Percentiles rank a stretch among this genome's conserved stretches.
phyloP scores from a whole-genome alignment of 2,329 filamentous ascomycete species.

The Botrytis sinoallii region DNA sequence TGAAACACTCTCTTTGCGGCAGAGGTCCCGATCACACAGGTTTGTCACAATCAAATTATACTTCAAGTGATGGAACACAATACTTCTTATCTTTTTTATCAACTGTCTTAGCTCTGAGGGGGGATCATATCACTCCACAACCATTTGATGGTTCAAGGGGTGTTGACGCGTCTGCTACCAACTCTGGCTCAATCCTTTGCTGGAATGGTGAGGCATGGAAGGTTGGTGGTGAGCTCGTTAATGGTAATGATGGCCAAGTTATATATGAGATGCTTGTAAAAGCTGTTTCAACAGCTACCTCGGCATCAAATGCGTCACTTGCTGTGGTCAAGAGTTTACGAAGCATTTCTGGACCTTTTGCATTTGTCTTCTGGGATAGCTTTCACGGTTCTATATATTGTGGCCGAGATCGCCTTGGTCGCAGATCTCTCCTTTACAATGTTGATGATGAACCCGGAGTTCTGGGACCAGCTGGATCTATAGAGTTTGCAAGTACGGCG shows the following conservation, averaged over 20 bases:
- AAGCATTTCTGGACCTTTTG: slow-evolving; percentile 76
- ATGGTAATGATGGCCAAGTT: slow-evolving; percentile 73
- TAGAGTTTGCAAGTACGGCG: slow-evolving; percentile 70
- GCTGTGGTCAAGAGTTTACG: slow-evolving; percentile 53
- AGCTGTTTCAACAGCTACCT: slow-evolving; percentile 31
- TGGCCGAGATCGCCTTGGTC: slow-evolving; percentile 81
- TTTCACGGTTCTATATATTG: slow-evolving; percentile 65
- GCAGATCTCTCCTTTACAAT: slow-evolving; percentile 72
- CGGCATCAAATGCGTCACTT: slow-evolving; percentile 29
- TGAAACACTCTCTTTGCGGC: slow-evolving; percentile 49
- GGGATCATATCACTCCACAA: slow-evolving; percentile 66
- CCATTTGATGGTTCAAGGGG: slow-evolving; percentile 57
- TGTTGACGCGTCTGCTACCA: slow-evolving; percentile 16
- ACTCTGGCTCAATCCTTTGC: slow-evolving; percentile 68
- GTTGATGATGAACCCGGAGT: slow-evolving; percentile 31
- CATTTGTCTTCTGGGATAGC: slow-evolving; percentile 79
- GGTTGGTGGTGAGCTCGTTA: slow-evolving; percentile 55
- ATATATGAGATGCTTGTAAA: slow-evolving; percentile 60
- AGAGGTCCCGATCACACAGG: slow-evolving; percentile 60
- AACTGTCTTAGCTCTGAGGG: slow-evolving; percentile 87
- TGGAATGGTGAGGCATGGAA: slow-evolving; percentile 99
- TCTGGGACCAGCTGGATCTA: slow-evolving; percentile 37
- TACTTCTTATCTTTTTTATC: slow-evolving; percentile 65
- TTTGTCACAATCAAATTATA: slow-evolving; percentile 39
- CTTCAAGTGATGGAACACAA: slow-evolving; percentile 31